Base-by-base conservation (phyloP, 2,329 filamentous ascomycete genomes). In the Pyrenochaeta sp. region DNA sequence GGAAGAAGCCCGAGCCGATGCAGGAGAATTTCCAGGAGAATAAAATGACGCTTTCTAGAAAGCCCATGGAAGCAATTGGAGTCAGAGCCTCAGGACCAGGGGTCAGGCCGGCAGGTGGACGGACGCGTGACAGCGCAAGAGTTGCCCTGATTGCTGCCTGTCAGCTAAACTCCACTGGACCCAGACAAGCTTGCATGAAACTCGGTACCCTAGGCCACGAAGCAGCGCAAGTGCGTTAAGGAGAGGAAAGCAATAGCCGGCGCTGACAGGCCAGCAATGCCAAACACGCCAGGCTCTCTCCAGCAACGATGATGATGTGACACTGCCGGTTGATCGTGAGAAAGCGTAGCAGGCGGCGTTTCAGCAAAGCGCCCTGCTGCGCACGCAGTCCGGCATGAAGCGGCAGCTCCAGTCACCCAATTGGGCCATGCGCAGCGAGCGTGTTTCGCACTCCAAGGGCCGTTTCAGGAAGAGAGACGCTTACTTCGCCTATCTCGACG, bases 401-500 rank as follows among this genome's bases (percentile, higher is more conserved):
- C 47, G 48, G 48, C 32, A 37, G 20, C 29, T n/a, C 33, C 49
- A 20, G 29, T 14, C 10, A 20, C 32, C 20, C 51, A 31, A 65
- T 58, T 63, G 51, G 58, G 44, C 48, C 41, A 11, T 20, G 43
- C 41, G 49, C 54, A 55, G 56, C 46, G 44, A 54, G 48, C 56
- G 39, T 61, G 66, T 69, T 69, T 71, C 63, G 65, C 23, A 49
- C 52, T 48, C 42, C 47, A 42, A 56, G 49, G 55, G 44, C 49
- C 50, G 61, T 63, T 66, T 63, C 61, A 66, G 58, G 44, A 57
- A 53, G 31, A 33, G 47, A 35, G 47, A 41, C 44, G 52, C 45
- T 44, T 53, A 45, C 21, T 49, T 63, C 58, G 64, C 60, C 56
- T 57, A 64, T 62, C 59, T 61, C 35, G 48, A 50, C 53, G 54